Evolutionary conservation across 805 yeast species (phyloP), one percentile per base, ranked within the genome.

Genomic region (Cephaloascus fragrans): DNA sequence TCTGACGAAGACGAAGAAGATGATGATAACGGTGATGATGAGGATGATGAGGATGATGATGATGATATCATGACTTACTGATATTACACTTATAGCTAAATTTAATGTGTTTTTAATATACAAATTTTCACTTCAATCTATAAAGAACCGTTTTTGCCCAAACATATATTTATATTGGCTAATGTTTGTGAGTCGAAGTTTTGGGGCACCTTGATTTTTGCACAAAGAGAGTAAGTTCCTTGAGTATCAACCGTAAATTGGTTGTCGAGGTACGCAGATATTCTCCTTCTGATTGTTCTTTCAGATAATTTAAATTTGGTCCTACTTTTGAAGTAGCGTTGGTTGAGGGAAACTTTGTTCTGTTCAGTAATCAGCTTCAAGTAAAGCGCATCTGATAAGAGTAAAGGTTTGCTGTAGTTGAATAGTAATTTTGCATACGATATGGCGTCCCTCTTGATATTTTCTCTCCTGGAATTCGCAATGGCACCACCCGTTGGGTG

Each of bases 21-120:
- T n/a, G 50, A 37, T 8, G 49, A 39, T 28, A 40, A 37, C 18
- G 53, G 44, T 28, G 52, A 42, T 3, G 50, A 42, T 8, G 49
- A 47, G 16, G 53, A 48, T 15, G 48, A 46, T 19, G 49, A 44
- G 3, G 41, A 35, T 2, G 44, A 39, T 23, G 44, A 39, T 17
- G 39, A 45, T 20, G 47, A 48, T 16, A 36, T 31, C 8, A n/a
- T n/a, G n/a, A n/a, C n/a, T n/a, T n/a, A n/a, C n/a, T n/a, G n/a
- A n/a, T n/a, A n/a, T n/a, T n/a, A n/a, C n/a, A n/a, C n/a, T n/a
- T n/a, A n/a, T n/a, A n/a, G n/a, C n/a, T n/a, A n/a, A n/a, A n/a
- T n/a, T n/a, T n/a, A n/a, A n/a, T n/a, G n/a, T n/a, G n/a, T n/a
- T n/a, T n/a, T n/a, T n/a, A n/a, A n/a, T n/a, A n/a, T n/a, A n/a